phyloP scores from a whole-genome alignment of 352 stramenopile species.

The Phytophthora crassamura region DNA sequence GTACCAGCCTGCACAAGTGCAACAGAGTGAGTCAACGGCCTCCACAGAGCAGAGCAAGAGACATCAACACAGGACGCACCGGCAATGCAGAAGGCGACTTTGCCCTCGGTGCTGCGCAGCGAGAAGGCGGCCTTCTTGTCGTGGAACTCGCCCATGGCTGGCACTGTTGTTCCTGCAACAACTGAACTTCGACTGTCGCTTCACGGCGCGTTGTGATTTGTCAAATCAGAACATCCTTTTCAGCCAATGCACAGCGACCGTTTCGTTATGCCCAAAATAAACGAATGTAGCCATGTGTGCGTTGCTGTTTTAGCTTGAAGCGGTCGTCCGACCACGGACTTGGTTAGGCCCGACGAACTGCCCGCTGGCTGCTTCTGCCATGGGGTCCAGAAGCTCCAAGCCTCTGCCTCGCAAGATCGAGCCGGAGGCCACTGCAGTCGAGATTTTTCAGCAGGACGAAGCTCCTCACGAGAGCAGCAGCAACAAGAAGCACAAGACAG shows the following conservation, averaged over 20 bases:
- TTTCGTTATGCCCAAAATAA: conserved; percentile 24
- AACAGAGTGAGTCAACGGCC: conserved; percentile 8
- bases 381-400: conserved; percentile 71
- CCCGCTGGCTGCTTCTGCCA: conserved; percentile 19
- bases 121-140: conserved; percentile 38
- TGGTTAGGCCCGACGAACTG: conserved; percentile 6
- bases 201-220: conserved; percentile 12
- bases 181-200: conserved; percentile 29
- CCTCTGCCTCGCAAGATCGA: conserved; percentile 38
- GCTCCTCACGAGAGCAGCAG: conserved; percentile 1
- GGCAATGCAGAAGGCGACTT: conserved; percentile 67
- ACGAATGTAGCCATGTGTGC: neutral
- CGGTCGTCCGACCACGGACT: neutral
- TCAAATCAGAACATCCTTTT: neutral
- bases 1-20: conserved; percentile 65
- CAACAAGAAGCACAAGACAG: conserved; percentile 13
- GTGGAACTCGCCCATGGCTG: conserved; percentile 31
- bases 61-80: conserved; percentile 35
- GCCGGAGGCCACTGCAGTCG: conserved; percentile 26
- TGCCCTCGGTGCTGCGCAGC: conserved; percentile 49
- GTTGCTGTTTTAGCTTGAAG: neutral
- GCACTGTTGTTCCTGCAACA: conserved; percentile 17
- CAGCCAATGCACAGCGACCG: conserved; percentile 8
- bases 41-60: neutral
- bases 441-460: conserved; percentile 30